These are phyloP conservation scores for Stachybotrys chlorohalonatus DNA, from an alignment of 2,329 filamentous ascomycete species.

Conservation along the genomic window DNA sequence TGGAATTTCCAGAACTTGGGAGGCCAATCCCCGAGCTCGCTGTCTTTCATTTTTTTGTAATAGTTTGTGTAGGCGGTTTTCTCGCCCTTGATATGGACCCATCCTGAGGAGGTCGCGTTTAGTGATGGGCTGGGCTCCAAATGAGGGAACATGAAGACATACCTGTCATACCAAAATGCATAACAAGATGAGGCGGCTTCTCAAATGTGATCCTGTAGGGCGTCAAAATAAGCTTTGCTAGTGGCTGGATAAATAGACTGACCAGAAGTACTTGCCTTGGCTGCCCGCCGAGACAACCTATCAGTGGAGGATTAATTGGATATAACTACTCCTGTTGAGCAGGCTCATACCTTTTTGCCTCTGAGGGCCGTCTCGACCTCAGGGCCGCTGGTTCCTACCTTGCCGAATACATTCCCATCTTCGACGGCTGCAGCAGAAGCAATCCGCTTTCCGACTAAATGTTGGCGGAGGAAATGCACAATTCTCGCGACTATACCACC, in stretches of 20 bases:
- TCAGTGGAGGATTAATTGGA: not conserved
- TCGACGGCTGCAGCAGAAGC: constrained; percentile 61
- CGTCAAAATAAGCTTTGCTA: not conserved
- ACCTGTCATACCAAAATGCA: constrained; percentile 75
- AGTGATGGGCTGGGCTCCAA: not conserved
- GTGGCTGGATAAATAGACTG: constrained; percentile 6
- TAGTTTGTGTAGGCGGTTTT: constrained; percentile 73
- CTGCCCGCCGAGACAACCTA: constrained; percentile 59
- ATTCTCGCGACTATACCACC: constrained; percentile 61
- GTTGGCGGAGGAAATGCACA: constrained; percentile 73
- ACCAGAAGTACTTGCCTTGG: constrained; percentile 97
- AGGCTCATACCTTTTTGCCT: constrained; percentile 51
- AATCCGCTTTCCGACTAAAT: constrained; percentile 79
- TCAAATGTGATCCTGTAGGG: constrained; percentile 43
- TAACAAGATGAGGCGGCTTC: constrained; percentile 74
- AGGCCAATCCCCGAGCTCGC: constrained; percentile 63
- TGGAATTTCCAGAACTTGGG: constrained; percentile 86
- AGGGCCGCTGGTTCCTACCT: constrained; percentile 70
- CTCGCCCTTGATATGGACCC: constrained; percentile 79
- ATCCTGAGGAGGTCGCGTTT: constrained; percentile 36
- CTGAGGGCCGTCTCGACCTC: constrained; percentile 66
- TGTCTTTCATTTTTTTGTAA: constrained; percentile 61
- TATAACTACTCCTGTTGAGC: not conserved
- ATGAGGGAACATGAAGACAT: constrained; percentile 3
- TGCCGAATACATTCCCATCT: constrained; percentile 82